Evolutionary conservation across 768 basidiomycete species (phyloP).

Genomic region (Ramaria rubella): DNA sequence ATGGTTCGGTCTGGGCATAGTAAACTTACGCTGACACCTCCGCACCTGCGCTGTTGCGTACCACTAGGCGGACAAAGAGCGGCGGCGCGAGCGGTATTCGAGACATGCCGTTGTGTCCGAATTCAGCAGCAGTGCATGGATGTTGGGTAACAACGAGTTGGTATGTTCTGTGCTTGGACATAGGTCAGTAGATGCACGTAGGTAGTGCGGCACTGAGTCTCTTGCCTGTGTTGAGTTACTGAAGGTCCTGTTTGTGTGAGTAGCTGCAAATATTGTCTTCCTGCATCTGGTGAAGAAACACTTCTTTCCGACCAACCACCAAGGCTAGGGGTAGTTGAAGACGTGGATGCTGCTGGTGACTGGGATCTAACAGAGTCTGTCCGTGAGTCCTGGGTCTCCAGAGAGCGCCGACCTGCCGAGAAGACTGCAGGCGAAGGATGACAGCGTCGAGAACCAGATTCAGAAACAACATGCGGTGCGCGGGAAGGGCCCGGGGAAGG

Average conservation of each 20-base stretch:
- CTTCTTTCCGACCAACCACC: constrained; percentile 6
- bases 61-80: constrained; percentile 70
- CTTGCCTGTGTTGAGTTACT: not conserved
- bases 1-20: constrained; percentile 15
- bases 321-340: not conserved
- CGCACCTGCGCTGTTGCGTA: constrained; percentile 66
- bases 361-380: not conserved
- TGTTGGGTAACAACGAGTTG: constrained; percentile 83
- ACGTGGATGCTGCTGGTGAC: not conserved
- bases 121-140: constrained; percentile 76
- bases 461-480: too few species aligned
- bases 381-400: not conserved
- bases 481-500: too few species aligned
- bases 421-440: too few species aligned
- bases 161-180: constrained; percentile 40
- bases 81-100: constrained; percentile 82
- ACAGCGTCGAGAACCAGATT: too few species aligned
- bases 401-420: not conserved
- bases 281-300: not conserved
- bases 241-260: not conserved
- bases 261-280: not conserved
- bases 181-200: not conserved
- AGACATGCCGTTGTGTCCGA: constrained; percentile 65
- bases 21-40: constrained; percentile 68
- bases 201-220: not conserved